phyloP scores from a whole-genome alignment of 2,329 filamentous ascomycete species.

The Exophiala oligosperma region DNA sequence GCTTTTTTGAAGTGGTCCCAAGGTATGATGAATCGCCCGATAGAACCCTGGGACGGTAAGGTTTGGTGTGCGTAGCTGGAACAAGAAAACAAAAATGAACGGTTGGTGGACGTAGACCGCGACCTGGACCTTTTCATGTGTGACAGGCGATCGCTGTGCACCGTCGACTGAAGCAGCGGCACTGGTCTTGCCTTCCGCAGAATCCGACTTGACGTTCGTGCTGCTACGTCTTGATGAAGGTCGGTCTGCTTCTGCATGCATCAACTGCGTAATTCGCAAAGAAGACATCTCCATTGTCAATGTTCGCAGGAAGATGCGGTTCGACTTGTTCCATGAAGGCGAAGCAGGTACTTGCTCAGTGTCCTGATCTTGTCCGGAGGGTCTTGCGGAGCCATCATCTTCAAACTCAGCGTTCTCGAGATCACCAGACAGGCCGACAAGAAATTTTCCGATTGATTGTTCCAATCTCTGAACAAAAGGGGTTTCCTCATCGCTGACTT shows the following conservation, averaged over 20 bases:
- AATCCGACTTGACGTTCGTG: neutral
- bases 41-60: slow-evolving; percentile 47
- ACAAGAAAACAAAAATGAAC: slow-evolving; percentile 54
- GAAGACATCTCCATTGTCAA: slow-evolving; percentile 36
- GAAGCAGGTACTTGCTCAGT: neutral
- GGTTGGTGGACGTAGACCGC: slow-evolving; percentile 42
- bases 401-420: slow-evolving; percentile 40
- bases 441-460: slow-evolving; percentile 38
- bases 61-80: slow-evolving; percentile 43
- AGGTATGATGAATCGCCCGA: slow-evolving; percentile 49
- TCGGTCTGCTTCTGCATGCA: neutral
- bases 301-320: slow-evolving; percentile 38
- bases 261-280: slow-evolving; percentile 8
- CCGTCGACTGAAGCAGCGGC: slow-evolving; percentile 26
- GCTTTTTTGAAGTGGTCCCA: slow-evolving; percentile 49
- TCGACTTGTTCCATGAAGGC: slow-evolving; percentile 7
- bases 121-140: slow-evolving; percentile 26
- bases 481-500: slow-evolving; percentile 27
- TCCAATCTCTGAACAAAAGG: slow-evolving; percentile 27
- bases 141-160: slow-evolving; percentile 13
- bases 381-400: slow-evolving; percentile 23
- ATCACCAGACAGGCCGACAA: slow-evolving; percentile 46
- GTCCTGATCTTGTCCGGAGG: slow-evolving; percentile 8
- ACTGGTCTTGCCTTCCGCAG: slow-evolving; percentile 20
- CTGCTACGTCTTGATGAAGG: neutral